These are phyloP conservation scores for Hypomyces rosellus DNA, from an alignment of 2,329 filamentous ascomycete genomes.

Conservation along the genomic window DNA sequence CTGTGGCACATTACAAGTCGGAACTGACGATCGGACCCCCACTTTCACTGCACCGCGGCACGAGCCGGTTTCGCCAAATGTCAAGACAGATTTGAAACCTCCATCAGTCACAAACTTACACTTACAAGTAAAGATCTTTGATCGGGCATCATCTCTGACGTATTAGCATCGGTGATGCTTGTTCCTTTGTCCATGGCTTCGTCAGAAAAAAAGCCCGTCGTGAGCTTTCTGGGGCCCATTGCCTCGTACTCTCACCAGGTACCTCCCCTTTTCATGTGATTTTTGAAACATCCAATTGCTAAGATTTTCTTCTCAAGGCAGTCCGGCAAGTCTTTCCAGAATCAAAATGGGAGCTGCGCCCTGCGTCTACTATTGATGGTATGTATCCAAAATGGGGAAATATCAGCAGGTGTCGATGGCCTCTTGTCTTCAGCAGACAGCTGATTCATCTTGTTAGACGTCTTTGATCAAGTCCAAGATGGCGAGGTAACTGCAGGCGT, in stretches of 20 bases:
- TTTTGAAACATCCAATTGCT: neutral
- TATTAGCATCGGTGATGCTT: no score
- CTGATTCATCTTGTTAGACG: conserved; percentile 46
- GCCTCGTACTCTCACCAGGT: conserved; percentile 49
- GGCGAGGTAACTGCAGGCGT: conserved; percentile 64
- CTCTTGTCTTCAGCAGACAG: neutral
- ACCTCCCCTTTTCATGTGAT: conserved; percentile 14
- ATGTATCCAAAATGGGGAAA: conserved; percentile 13
- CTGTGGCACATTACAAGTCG: neutral
- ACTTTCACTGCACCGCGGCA: conserved; percentile 1
- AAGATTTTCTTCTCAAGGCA: conserved; percentile 28
- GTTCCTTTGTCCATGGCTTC: conserved; percentile 18
- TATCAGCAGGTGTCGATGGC: neutral
- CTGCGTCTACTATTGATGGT: conserved; percentile 47
- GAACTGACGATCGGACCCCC: neutral
- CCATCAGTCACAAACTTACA: neutral
- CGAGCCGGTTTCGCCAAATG: neutral
- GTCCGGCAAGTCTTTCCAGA: conserved; percentile 42
- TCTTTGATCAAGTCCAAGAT: conserved; percentile 72
- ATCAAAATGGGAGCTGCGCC: conserved; percentile 40
- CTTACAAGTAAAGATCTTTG: neutral
- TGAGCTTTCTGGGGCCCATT: conserved; percentile 44
- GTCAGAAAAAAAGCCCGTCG: conserved; percentile 34
- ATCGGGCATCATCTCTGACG: no score
- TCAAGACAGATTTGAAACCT: neutral